phyloP scores from a whole-genome alignment of 2,329 filamentous ascomycete species.

The Fusarium sp. region DNA sequence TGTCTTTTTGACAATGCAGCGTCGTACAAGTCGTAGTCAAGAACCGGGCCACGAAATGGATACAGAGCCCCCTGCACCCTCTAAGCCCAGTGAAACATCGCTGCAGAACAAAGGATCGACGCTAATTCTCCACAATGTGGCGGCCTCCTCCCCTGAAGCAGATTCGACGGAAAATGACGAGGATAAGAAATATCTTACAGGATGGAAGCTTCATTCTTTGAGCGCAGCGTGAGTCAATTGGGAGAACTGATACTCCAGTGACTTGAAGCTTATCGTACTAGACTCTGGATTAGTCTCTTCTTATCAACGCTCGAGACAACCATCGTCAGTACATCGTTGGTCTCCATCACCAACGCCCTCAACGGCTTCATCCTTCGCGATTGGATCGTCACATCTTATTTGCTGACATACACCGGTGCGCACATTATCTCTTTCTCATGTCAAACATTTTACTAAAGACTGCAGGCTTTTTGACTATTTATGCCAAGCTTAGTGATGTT shows the following conservation, averaged over 20 bases:
- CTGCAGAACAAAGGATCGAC: not conserved
- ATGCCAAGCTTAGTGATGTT: conserved; percentile 1
- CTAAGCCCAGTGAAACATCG: not conserved
- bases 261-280: not conserved
- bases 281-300: not conserved
- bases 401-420: not conserved
- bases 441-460: accelerated
- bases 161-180: not conserved
- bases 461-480: not conserved
- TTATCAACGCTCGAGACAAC: conserved; percentile 4
- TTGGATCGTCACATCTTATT: conserved; percentile 10
- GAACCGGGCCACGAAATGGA: not conserved
- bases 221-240: not conserved
- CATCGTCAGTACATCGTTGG: conserved; percentile 5
- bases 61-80: accelerated
- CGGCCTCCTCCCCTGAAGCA: not conserved
- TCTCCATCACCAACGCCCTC: conserved; percentile 1
- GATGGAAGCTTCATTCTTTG: not conserved
- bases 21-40: not conserved
- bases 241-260: accelerated
- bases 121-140: not conserved
- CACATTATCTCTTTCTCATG: accelerated
- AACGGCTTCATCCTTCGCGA: conserved; percentile 9
- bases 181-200: not conserved
- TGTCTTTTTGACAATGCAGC: not conserved